These are phyloP conservation scores for Kodamaea restingae DNA, from an alignment of 805 yeast genomes.

Conservation along the genomic window DNA sequence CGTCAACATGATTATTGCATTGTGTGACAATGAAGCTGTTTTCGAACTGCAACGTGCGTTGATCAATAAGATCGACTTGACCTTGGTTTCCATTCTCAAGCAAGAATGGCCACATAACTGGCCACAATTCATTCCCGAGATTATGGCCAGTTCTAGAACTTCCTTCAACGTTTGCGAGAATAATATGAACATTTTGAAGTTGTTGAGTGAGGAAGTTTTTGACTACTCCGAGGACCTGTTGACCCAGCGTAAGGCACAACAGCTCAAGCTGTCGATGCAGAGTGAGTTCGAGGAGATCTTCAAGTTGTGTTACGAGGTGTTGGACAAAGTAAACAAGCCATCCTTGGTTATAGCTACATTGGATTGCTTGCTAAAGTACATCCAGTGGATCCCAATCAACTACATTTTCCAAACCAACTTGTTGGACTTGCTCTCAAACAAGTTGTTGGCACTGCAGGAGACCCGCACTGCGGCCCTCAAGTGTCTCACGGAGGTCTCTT, in stretches of 20 bases:
- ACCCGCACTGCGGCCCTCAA: slow-evolving; percentile 83
- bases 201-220: slow-evolving; percentile 92
- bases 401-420: slow-evolving; percentile 87
- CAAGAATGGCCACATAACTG: slow-evolving; percentile 99
- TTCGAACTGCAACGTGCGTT: slow-evolving; percentile 74
- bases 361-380: slow-evolving; percentile 73
- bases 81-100: slow-evolving; percentile 88
- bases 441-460: slow-evolving; percentile 63
- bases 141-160: slow-evolving; percentile 77
- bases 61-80: slow-evolving; percentile 88
- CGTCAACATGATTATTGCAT: slow-evolving; percentile 86
- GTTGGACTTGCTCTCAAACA: slow-evolving; percentile 63
- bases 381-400: slow-evolving; percentile 92
- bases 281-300: slow-evolving; percentile 91
- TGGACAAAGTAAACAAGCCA: slow-evolving; percentile 84
- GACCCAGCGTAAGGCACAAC: slow-evolving; percentile 91
- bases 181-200: slow-evolving; percentile 86
- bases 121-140: slow-evolving; percentile 95
- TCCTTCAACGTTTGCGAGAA: slow-evolving; percentile 94
- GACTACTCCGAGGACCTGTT: slow-evolving; percentile 93
- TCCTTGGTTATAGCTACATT: slow-evolving; percentile 81
- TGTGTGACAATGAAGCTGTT: slow-evolving; percentile 77
- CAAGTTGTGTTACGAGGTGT: slow-evolving; percentile 86
- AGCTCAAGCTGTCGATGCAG: slow-evolving; percentile 77
- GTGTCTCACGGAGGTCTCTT: slow-evolving; percentile 88